Evolutionary conservation across 805 yeast species (phyloP).

Genomic region (Kockiozyma suomiensis): DNA sequence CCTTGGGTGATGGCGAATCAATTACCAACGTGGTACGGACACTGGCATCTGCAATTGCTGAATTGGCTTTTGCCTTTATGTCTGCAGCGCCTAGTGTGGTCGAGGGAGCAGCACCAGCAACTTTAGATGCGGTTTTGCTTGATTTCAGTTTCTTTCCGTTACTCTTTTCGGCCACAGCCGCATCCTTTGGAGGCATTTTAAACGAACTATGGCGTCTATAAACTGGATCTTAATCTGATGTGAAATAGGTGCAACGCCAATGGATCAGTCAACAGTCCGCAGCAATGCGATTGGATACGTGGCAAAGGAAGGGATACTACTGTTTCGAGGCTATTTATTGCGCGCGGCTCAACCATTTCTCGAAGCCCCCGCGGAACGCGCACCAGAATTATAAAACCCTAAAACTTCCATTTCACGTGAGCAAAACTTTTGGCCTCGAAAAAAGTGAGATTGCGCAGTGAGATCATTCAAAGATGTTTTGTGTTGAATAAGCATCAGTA

Average conservation of each 20-base stretch:
- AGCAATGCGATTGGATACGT: background rate
- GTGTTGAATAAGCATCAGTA: too few species aligned
- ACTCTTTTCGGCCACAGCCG: constrained; percentile 6
- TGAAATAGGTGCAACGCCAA: background rate
- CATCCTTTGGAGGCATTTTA: constrained; percentile 13
- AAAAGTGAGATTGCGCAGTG: too few species aligned
- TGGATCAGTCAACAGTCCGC: background rate
- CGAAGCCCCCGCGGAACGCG: background rate
- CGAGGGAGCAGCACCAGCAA: background rate
- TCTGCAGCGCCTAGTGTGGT: background rate
- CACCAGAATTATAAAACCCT: constrained; percentile 5
- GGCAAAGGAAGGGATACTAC: background rate
- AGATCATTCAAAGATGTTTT: too few species aligned
- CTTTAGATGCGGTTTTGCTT: background rate
- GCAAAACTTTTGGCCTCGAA: too few species aligned
- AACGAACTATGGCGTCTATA: too few species aligned
- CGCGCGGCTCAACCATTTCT: background rate
- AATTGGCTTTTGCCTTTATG: background rate
- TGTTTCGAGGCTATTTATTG: background rate
- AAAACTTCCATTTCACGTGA: too few species aligned
- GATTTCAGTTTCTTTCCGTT: constrained; percentile 10
- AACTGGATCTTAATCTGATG: too few species aligned
- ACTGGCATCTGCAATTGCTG: background rate
- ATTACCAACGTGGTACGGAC: constrained; percentile 6
- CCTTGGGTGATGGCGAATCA: constrained; percentile 19